Percentiles rank a stretch among this genome's conserved stretches.
phyloP scores from a whole-genome alignment of 768 basidiomycete genomes.

The Agaricus subrufescens region DNA sequence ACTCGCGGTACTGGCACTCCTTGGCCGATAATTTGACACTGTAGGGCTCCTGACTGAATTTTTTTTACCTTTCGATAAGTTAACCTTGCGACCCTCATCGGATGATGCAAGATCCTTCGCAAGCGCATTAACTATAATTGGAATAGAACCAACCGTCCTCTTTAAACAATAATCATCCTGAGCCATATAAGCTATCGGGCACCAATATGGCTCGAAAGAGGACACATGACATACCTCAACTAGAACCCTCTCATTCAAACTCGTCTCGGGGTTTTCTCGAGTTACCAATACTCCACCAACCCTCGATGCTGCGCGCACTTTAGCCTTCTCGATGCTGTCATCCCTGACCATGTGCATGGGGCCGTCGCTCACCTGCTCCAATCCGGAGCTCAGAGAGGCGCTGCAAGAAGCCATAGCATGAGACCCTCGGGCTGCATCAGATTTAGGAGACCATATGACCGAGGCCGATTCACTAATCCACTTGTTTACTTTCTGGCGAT shows the following conservation, averaged over 20 bases:
- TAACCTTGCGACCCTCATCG: not conserved
- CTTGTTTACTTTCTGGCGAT: conserved; percentile 3
- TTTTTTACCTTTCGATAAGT: not conserved
- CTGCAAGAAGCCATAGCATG: not conserved
- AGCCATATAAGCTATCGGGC: not conserved
- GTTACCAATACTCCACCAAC: not conserved
- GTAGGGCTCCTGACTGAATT: not conserved
- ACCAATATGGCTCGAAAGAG: not conserved
- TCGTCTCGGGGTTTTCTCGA: not conserved
- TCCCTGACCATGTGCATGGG: not conserved
- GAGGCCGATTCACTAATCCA: conserved; percentile 7
- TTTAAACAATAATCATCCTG: not conserved
- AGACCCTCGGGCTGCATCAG: not conserved
- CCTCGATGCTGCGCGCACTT: not conserved
- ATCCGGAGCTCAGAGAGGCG: conserved; percentile 1
- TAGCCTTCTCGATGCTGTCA: not conserved
- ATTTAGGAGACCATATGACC: not conserved
- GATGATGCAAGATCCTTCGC: not conserved
- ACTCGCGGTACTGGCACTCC: conserved; percentile 4
- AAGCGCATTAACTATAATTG: not conserved
- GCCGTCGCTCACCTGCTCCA: not conserved
- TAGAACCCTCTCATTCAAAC: not conserved
- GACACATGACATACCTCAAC: not conserved
- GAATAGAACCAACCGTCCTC: not conserved
- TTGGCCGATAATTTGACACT: not conserved